These are phyloP conservation scores for Kwoniella dejecticola DNA, from an alignment of 768 basidiomycete species.

Conservation along the genomic window DNA sequence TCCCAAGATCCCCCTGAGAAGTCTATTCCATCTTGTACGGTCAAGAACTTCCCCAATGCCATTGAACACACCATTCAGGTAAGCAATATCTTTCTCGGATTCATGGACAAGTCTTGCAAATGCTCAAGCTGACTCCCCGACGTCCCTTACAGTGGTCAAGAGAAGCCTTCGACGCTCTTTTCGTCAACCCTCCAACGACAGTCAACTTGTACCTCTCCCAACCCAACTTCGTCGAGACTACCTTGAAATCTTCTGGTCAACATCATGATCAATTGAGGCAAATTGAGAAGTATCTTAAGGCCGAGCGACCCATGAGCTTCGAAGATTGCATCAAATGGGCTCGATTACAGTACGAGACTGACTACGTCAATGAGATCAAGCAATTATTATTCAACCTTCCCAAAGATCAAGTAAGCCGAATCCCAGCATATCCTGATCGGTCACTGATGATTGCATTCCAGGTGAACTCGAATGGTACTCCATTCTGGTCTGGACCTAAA, in stretches of 20 bases:
- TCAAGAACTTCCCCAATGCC: slow-evolving; percentile 98
- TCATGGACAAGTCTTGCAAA: not conserved
- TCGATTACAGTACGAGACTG: slow-evolving; percentile 88
- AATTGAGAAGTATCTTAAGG: slow-evolving; percentile 84
- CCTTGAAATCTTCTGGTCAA: slow-evolving; percentile 86
- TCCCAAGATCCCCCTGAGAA: slow-evolving; percentile 99
- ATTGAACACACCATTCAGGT: slow-evolving; percentile 98
- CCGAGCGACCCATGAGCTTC: slow-evolving; percentile 88
- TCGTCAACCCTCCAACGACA: slow-evolving; percentile 89
- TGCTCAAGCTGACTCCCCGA: not conserved
- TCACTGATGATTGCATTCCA: slow-evolving; percentile 24
- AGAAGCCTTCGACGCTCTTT: slow-evolving; percentile 85
- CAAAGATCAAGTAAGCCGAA: slow-evolving; percentile 72
- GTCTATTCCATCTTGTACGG: slow-evolving; percentile 91
- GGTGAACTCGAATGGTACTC: slow-evolving; percentile 82
- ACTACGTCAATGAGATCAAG: slow-evolving; percentile 88
- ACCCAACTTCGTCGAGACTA: slow-evolving; percentile 88
- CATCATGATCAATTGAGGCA: slow-evolving; percentile 86
- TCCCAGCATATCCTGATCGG: not conserved
- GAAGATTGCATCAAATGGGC: slow-evolving; percentile 99
- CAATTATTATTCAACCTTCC: slow-evolving; percentile 92
- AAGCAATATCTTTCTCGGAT: too few relatives aligned
- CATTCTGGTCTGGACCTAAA: slow-evolving; percentile 99
- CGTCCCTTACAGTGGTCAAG: slow-evolving; percentile 74
- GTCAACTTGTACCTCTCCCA: slow-evolving; percentile 97